A percentile compares a stretch with the other conserved stretches of the same genome.
phyloP scores from a whole-genome alignment of 116 monocot species.

The Papilionanthe hybrid region DNA sequence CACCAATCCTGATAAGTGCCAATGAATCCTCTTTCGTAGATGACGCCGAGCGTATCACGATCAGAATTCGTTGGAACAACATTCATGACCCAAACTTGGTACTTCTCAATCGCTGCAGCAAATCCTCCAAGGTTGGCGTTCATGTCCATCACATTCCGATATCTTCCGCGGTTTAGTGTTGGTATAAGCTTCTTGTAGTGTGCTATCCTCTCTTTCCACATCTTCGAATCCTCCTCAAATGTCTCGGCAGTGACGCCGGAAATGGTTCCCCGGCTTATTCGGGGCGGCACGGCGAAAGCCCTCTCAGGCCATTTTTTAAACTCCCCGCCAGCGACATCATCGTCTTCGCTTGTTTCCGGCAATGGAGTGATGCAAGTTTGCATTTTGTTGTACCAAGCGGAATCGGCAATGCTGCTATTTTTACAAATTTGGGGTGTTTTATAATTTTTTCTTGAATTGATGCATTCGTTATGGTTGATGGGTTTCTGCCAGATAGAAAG shows the following conservation, averaged over 20 bases:
- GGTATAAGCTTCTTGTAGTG: constrained; percentile 28
- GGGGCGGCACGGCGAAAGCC: constrained; percentile 30
- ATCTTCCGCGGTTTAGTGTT: constrained; percentile 24
- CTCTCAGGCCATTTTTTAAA: constrained; percentile 29
- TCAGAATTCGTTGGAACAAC: constrained; percentile 33
- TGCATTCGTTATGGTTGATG: constrained; percentile 66
- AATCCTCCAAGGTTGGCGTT: constrained; percentile 39
- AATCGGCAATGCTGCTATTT: constrained; percentile 45
- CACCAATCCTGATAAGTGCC: constrained; percentile 46
- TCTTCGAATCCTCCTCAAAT: constrained; percentile 26
- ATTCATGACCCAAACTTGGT: constrained; percentile 40
- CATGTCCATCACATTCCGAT: constrained; percentile 46
- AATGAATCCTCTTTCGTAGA: constrained; percentile 37
- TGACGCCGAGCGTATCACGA: constrained; percentile 23
- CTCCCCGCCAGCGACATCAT: constrained; percentile 29
- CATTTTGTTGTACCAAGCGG: constrained; percentile 59
- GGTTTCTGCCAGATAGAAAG: constrained; percentile 93
- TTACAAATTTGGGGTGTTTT: constrained; percentile 66
- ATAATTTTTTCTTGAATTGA: constrained; percentile 24
- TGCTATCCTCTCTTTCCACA: constrained; percentile 24
- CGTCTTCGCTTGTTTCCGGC: constrained; percentile 22
- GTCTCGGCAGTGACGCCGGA: constrained; percentile 13
- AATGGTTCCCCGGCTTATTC: constrained; percentile 18
- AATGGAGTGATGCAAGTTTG: constrained; percentile 28
- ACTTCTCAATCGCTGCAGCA: constrained; percentile 29